Evolutionary conservation across 2,329 filamentous ascomycete genomes (phyloP).

Genomic region (Sphaerulina musiva): DNA sequence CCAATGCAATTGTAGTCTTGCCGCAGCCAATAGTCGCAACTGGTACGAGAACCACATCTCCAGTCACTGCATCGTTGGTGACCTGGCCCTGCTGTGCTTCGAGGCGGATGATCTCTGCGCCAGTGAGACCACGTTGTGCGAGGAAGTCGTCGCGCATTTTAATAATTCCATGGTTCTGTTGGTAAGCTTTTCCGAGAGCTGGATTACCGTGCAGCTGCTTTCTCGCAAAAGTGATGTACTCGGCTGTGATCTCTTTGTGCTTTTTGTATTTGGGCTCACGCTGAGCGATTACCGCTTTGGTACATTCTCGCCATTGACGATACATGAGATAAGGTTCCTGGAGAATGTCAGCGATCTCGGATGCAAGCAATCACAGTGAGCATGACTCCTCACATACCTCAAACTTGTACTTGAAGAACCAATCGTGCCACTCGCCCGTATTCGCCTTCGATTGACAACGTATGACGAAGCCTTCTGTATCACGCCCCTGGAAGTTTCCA

Average conservation of each 20-base stretch:
- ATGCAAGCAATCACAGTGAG: background rate
- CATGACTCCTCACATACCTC: conserved; percentile 43
- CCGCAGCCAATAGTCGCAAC: conserved; percentile 93
- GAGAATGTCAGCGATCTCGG: background rate
- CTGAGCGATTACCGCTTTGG: conserved; percentile 75
- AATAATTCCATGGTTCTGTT: conserved; percentile 91
- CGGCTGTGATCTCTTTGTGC: conserved; percentile 80
- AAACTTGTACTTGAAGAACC: conserved; percentile 99
- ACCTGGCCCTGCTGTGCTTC: conserved; percentile 54
- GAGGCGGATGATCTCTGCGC: conserved; percentile 76
- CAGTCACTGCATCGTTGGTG: conserved; percentile 50
- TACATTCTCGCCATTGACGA: conserved; percentile 95
- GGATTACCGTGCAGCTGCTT: conserved; percentile 64
- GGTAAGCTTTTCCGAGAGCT: conserved; percentile 63
- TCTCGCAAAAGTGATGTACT: conserved; percentile 79
- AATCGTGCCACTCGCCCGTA: conserved; percentile 62
- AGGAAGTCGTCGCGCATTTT: conserved; percentile 82
- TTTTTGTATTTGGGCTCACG: conserved; percentile 74
- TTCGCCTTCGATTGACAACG: conserved; percentile 63
- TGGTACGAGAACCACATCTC: conserved; percentile 75
- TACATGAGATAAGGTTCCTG: conserved; percentile 94
- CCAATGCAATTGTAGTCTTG: conserved; percentile 86
- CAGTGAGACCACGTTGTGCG: conserved; percentile 72
- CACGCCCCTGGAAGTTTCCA: conserved; percentile 80
- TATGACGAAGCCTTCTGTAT: conserved; percentile 95